Conservation (phyloP, 148 eudicot genomes). For the Diospyros kaki region DNA sequence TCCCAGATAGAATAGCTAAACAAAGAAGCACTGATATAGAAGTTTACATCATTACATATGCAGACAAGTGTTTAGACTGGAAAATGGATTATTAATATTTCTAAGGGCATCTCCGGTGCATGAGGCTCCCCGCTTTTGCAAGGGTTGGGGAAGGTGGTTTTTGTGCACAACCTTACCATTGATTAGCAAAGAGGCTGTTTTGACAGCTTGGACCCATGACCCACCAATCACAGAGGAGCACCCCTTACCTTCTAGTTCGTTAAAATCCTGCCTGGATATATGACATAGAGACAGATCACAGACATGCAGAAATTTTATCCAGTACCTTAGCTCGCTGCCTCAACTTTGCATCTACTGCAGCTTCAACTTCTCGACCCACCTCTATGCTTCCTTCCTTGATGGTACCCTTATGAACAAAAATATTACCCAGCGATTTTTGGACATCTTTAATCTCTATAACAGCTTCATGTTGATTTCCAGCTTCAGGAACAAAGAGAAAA, state of each 20-base stretch:
- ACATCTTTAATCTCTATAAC: conserved; percentile 84
- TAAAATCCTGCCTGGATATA: background rate
- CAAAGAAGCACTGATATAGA: background rate
- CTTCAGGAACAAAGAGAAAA: conserved; percentile 47
- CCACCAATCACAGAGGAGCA: no score
- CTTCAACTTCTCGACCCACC: conserved; percentile 84
- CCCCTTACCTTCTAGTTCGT: no score
- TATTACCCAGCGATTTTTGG: conserved; percentile 62
- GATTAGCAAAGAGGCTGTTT: no score
- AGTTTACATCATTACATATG: no score
- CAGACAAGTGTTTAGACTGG: no score
- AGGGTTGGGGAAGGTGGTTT: no score
- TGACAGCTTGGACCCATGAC: no score
- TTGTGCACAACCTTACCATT: no score
- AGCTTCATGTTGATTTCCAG: conserved; percentile 44
- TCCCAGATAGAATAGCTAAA: background rate
- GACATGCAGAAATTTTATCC: background rate
- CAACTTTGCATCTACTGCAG: conserved; percentile 78
- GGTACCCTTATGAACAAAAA: conserved; percentile 78
- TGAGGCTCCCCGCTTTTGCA: no score
- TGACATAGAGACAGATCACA: no score
- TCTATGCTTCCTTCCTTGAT: conserved; percentile 62
- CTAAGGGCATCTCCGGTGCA: no score
- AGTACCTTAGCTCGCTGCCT: conserved; percentile 88
- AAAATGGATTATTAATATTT: no score